Conservation (phyloP, 805 yeast genomes). For the Scheffersomyces amazonensis region DNA sequence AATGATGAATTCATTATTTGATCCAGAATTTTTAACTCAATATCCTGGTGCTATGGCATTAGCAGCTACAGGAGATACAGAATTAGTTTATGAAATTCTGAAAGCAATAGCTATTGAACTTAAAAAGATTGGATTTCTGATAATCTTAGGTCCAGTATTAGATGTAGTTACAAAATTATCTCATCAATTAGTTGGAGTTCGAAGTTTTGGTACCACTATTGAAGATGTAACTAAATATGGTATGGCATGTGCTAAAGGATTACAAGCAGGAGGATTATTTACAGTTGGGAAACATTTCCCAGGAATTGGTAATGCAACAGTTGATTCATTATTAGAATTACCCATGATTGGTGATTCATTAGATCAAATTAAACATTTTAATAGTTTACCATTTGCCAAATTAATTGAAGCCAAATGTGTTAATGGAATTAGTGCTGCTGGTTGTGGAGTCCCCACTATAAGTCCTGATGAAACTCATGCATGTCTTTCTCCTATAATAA, state of each 20-base stretch:
- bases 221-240: conserved; percentile 58
- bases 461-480: conserved; percentile 63
- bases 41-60: conserved; percentile 68
- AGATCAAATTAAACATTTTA: conserved; percentile 49
- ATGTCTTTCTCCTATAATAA: conserved; percentile 52
- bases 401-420: conserved; percentile 43
- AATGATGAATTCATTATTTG: conserved; percentile 57
- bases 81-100: conserved; percentile 49
- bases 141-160: conserved; percentile 59
- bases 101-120: conserved; percentile 55
- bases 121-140: conserved; percentile 52
- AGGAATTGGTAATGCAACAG: conserved; percentile 61
- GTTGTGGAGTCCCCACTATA: conserved; percentile 62
- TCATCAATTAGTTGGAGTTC: conserved; percentile 56
- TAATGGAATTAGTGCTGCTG: conserved; percentile 60
- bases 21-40: conserved; percentile 49
- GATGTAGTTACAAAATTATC: conserved; percentile 57
- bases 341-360: conserved; percentile 58
- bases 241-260: conserved; percentile 49
- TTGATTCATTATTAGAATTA: conserved; percentile 53
- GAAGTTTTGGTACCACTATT: conserved; percentile 60
- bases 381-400: conserved; percentile 49
- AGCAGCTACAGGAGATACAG: conserved; percentile 50
- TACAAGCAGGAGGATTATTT: conserved; percentile 50
- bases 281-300: conserved; percentile 66